A percentile compares a stretch with the other conserved stretches of the same genome.
Evolutionary conservation across 495 filamentous ascomycete species (phyloP).

Genomic region (Hypomontagnella monticulosa): DNA sequence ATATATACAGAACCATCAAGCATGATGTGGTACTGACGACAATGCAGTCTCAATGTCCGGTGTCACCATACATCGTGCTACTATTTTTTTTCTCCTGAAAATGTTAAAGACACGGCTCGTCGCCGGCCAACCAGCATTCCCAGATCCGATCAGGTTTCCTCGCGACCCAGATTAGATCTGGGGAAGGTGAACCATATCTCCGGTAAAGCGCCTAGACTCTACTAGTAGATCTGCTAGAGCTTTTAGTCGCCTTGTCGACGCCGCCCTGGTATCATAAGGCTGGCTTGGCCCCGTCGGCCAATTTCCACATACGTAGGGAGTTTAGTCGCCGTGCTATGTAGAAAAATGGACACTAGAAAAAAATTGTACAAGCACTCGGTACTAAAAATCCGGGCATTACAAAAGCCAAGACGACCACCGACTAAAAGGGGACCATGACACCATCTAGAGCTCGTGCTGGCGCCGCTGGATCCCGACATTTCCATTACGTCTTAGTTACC

Average conservation of each 20-base stretch:
- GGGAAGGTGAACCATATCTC: slow-evolving; percentile 21
- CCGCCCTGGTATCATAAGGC: slow-evolving; percentile 15
- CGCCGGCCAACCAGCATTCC: slow-evolving; percentile 4
- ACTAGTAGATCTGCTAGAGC: slow-evolving; percentile 1
- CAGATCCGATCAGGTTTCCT: slow-evolving; percentile 5
- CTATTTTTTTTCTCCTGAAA: not conserved
- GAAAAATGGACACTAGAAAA: not conserved
- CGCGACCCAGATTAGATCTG: slow-evolving; percentile 6
- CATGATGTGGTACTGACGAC: too few relatives aligned
- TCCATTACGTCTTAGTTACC: slow-evolving; percentile 50
- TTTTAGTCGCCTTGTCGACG: not conserved
- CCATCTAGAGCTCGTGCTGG: slow-evolving; percentile 27
- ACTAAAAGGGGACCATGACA: slow-evolving; percentile 35
- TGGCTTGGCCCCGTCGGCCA: not conserved
- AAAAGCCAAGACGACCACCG: slow-evolving; percentile 12
- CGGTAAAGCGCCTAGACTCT: slow-evolving; percentile 24
- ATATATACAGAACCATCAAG: too few relatives aligned
- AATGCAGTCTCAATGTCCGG: not conserved
- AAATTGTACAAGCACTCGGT: slow-evolving; percentile 12
- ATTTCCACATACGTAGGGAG: not conserved
- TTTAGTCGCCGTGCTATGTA: not conserved
- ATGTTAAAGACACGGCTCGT: not conserved
- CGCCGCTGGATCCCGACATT: slow-evolving; percentile 25
- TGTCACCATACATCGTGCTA: not conserved
- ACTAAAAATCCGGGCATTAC: slow-evolving; percentile 25